Evolutionary conservation across 208 protist species (phyloP), one percentile per base, ranked within the genome.

Genomic region (Porcisia deanei): DNA sequence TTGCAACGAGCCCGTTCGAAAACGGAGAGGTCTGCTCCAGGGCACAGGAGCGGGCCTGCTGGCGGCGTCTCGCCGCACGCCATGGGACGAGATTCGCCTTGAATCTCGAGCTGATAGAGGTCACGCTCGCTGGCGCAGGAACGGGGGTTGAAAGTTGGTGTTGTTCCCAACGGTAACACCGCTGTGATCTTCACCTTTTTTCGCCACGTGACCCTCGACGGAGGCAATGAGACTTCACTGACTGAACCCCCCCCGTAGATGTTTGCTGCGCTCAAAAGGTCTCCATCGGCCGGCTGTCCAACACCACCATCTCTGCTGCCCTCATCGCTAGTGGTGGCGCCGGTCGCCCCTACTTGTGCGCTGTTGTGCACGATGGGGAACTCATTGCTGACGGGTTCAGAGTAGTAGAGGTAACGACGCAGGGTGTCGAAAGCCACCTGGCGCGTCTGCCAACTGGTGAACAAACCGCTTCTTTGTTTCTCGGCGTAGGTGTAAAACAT

Each of bases 371-470:
- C 65, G 10, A 55, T 18, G 4, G 76, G 55, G 20, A 75, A n/a
- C 6, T 53, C 73, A 20, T 75, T 65, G 8, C 12, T 18, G 47
- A 66, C 58, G 1, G 75, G 73, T 77, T 74, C 87, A 12, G 87
- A 86, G 82, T 94, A 94, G 80, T 94, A 91, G 8, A 94, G 54
- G 63, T 94, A 88, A 41, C 89, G 89, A 20, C 89, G 87, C 37
- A 76, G 60, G 14, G 87, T 88, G 84, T 94, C 89, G 34, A 94
- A 94, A 49, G 82, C 87, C 43, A 91, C 77, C 54, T 87, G 74
- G 20, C 87, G 86, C 70, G 80, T 54, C 41, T 86, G 77, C 87
- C 89, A 94, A 30, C 68, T 66, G 4, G 81, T 75, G 52, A 86
- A 88, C 45, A 94, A 83, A 58, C 75, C 71, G 43, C 43, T 83